Conservation (phyloP, 1,284 basidiomycete genomes). For the Leccinum griseonigrum region DNA sequence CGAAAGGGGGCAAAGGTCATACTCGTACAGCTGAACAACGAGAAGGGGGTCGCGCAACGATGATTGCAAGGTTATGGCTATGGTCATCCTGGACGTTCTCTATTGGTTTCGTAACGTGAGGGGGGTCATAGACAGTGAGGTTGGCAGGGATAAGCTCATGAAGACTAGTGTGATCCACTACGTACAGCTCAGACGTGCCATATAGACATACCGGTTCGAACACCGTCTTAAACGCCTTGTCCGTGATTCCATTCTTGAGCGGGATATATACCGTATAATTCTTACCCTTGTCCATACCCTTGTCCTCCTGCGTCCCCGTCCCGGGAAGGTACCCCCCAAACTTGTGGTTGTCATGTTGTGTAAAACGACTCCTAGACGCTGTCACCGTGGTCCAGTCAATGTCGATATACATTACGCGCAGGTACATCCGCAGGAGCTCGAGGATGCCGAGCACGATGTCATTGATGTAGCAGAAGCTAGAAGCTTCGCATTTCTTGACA, state of each 20-base stretch:
- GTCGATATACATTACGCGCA: slow-evolving; percentile 75
- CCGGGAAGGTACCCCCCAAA: slow-evolving; percentile 98
- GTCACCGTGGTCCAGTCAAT: slow-evolving; percentile 98
- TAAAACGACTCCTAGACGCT: slow-evolving; percentile 99
- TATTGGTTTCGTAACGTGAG: no score
- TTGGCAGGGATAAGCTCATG: no score
- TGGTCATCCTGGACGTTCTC: no score
- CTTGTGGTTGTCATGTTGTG: slow-evolving; percentile 87
- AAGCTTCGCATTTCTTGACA: slow-evolving; percentile 96
- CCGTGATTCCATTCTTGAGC: slow-evolving; percentile 90
- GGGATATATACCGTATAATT: slow-evolving; percentile 95
- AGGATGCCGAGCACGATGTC: slow-evolving; percentile 92
- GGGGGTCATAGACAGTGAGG: no score
- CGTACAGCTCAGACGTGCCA: not conserved
- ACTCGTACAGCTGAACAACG: no score
- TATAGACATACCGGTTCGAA: slow-evolving; percentile 78
- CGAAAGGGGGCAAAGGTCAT: no score
- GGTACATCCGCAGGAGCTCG: slow-evolving; percentile 78
- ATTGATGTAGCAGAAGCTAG: slow-evolving; percentile 97
- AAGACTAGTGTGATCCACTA: not conserved
- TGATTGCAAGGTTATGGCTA: no score
- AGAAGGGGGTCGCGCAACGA: no score
- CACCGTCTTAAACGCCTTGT: slow-evolving; percentile 77
- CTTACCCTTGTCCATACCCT: slow-evolving; percentile 83
- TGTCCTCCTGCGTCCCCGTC: slow-evolving; percentile 85